phyloP scores from a whole-genome alignment of 129 eudicot species.

The Tagetes erecta region DNA sequence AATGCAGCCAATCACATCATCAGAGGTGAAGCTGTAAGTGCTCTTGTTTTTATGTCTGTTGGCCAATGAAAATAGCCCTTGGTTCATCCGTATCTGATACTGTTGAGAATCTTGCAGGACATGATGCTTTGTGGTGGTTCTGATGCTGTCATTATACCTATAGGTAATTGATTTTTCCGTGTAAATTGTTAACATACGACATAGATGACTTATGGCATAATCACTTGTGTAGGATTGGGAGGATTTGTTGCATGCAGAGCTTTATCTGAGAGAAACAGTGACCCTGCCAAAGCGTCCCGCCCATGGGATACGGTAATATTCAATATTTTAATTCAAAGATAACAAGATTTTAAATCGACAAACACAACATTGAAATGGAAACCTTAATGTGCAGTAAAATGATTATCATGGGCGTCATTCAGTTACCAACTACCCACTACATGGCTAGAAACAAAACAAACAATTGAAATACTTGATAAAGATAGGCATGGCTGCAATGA shows the following conservation, averaged over 20 bases:
- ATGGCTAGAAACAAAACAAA: too few species aligned
- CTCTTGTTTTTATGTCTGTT: not conserved
- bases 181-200: not conserved
- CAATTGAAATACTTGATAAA: too few species aligned
- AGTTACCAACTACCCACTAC: too few species aligned
- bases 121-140: constrained; percentile 99
- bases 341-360: too few species aligned
- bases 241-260: constrained; percentile 98
- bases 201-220: constrained; percentile 10
- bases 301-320: constrained; percentile 93
- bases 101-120: constrained; percentile 53
- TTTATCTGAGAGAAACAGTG: constrained; percentile 82
- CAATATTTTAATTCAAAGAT: not conserved
- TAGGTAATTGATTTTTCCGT: constrained; percentile 46
- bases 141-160: constrained; percentile 90
- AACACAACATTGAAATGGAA: too few species aligned
- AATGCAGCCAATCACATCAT: constrained; percentile 98
- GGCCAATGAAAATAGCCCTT: not conserved
- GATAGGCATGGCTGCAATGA: too few species aligned
- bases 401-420: too few species aligned
- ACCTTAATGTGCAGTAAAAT: too few species aligned
- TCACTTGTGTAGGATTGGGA: constrained; percentile 74
- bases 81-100: constrained; percentile 9
- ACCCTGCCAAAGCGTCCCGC: constrained; percentile 95
- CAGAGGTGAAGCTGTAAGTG: constrained; percentile 97